These are phyloP conservation scores for Nemania serpens DNA, from an alignment of 2,329 filamentous ascomycete species.

Conservation along the genomic window DNA sequence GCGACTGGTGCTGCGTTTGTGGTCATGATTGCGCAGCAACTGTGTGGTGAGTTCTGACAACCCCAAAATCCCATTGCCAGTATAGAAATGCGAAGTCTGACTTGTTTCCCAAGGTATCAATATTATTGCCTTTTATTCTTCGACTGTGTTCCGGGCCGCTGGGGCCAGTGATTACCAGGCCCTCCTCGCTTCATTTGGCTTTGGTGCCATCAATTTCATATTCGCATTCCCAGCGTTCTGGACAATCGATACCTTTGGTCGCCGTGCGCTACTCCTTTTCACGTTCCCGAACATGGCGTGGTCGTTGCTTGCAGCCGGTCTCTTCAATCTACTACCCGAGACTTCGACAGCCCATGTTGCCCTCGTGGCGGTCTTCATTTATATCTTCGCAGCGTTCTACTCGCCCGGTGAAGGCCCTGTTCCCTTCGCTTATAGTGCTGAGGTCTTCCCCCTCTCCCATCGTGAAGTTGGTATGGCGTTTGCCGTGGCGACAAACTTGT, in stretches of 20 bases:
- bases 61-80: not conserved
- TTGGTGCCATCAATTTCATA: slow-evolving; percentile 68
- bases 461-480: slow-evolving; percentile 73
- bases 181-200: slow-evolving; percentile 66
- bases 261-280: slow-evolving; percentile 64
- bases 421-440: slow-evolving; percentile 69
- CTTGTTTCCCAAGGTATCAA: slow-evolving; percentile 53
- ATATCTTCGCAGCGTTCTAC: slow-evolving; percentile 65
- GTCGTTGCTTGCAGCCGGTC: slow-evolving; percentile 65
- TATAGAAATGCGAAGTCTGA: not conserved
- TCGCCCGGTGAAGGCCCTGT: slow-evolving; percentile 69
- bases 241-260: slow-evolving; percentile 70
- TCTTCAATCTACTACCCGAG: slow-evolving; percentile 56
- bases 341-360: slow-evolving; percentile 41
- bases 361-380: slow-evolving; percentile 62
- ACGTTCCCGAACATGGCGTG: slow-evolving; percentile 72
- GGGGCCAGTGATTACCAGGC: slow-evolving; percentile 60
- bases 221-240: slow-evolving; percentile 67
- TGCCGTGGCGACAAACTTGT: slow-evolving; percentile 68
- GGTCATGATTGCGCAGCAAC: slow-evolving; percentile 79
- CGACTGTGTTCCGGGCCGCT: slow-evolving; percentile 62
- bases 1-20: slow-evolving; percentile 77
- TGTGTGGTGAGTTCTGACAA: slow-evolving; percentile 53
- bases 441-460: slow-evolving; percentile 72
- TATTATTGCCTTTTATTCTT: slow-evolving; percentile 77